Conservation (phyloP, 2,329 filamentous ascomycete species). For the Botryotinia globosa region DNA sequence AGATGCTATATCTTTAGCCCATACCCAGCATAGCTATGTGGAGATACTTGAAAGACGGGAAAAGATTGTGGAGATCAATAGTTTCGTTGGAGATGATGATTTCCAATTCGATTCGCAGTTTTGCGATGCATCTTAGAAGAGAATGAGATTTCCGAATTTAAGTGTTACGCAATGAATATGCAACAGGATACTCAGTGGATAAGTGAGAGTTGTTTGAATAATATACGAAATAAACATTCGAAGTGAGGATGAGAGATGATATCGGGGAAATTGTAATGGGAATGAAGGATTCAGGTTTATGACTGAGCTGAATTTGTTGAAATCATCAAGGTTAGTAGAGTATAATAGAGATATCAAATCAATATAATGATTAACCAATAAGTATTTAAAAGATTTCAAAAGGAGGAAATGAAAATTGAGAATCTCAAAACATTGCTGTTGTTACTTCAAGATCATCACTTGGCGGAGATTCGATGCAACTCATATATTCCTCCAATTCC, state of each 20-base stretch:
- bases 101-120: background rate
- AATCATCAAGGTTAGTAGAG: background rate
- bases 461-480: no score
- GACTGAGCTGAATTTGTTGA: background rate
- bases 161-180: background rate
- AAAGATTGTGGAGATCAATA: background rate
- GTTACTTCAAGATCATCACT: no score
- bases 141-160: background rate
- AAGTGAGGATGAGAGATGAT: background rate
- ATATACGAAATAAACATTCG: background rate
- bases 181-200: background rate
- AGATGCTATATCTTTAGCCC: background rate
- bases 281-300: background rate
- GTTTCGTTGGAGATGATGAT: background rate
- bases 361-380: background rate
- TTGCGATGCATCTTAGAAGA: background rate
- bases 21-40: background rate
- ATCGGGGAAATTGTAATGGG: accelerated
- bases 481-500: no score
- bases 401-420: background rate
- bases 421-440: background rate
- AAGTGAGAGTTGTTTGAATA: background rate
- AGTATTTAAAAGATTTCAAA: background rate
- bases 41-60: background rate
- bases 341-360: background rate